Percentiles rank a stretch among this genome's conserved stretches.
Evolutionary conservation across 2,329 filamentous ascomycete genomes (phyloP).

Genomic region (Ascochyta rabiei): DNA sequence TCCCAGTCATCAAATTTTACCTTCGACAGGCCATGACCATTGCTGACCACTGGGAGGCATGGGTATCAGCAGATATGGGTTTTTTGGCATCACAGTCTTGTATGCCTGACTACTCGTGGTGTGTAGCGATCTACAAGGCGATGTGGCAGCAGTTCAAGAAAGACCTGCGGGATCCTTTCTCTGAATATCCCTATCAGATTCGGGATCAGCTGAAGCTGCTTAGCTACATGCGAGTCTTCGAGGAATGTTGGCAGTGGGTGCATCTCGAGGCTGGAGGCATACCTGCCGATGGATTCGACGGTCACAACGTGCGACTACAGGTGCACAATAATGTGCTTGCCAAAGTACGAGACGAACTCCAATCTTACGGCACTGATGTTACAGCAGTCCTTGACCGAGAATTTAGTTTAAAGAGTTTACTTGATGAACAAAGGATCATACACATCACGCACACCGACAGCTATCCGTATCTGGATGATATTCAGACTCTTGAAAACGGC

Average conservation of each 20-base stretch:
- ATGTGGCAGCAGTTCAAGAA: neutral
- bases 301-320: too few species aligned
- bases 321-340: neutral
- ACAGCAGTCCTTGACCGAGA: neutral
- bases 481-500: too few species aligned
- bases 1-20: conserved; percentile 1
- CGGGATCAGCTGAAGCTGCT: neutral
- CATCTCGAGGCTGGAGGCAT: neutral
- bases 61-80: neutral
- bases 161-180: neutral
- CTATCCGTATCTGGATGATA: too few species aligned
- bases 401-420: neutral
- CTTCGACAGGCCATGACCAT: neutral
- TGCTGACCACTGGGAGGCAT: neutral
- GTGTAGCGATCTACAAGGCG: neutral
- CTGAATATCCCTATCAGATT: neutral
- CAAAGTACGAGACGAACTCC: neutral
- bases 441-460: too few species aligned
- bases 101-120: conserved; percentile 2
- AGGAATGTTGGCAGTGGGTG: conserved; percentile 2
- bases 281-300: too few species aligned
- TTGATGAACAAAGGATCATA: too few species aligned
- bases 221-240: neutral
- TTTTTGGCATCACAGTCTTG: too few species aligned
- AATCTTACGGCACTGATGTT: neutral